Evolutionary conservation across 1,139 yeast species (phyloP).

Genomic region (Geotrichum citri-aurantii): DNA sequence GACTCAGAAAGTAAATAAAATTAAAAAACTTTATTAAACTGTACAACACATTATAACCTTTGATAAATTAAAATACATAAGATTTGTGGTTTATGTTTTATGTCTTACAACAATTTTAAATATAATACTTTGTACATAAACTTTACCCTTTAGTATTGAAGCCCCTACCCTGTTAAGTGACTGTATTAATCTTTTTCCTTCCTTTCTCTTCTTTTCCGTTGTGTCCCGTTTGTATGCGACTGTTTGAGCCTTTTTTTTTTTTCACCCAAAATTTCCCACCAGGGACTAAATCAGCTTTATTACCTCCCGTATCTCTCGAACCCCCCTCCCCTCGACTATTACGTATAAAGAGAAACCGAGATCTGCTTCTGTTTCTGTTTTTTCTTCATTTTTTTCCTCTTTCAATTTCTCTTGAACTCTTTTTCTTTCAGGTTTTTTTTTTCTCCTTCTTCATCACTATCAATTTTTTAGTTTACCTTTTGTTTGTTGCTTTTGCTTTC

Average conservation of each 20-base stretch:
- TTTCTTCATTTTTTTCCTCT: background rate
- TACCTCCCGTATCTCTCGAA: background rate
- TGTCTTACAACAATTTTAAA: background rate
- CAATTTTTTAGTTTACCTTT: too few species aligned
- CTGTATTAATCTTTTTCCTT: background rate
- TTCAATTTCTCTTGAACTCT: background rate
- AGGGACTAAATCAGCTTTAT: background rate
- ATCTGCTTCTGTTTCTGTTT: background rate
- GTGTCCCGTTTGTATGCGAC: background rate
- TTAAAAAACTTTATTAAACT: too few species aligned
- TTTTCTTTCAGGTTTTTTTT: background rate
- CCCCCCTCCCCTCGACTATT: background rate
- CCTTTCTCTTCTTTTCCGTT: background rate
- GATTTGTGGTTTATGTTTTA: background rate
- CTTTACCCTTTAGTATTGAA: background rate
- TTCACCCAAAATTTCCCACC: background rate
- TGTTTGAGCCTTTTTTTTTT: background rate
- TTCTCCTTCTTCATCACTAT: background rate
- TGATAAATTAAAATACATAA: too few species aligned
- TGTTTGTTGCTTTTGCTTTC: background rate
- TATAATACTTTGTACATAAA: background rate
- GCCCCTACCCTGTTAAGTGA: background rate
- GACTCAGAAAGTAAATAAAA: too few species aligned
- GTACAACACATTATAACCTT: too few species aligned
- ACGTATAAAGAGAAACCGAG: background rate